Evolutionary conservation across 176 grass and related monocot genomes (phyloP), one percentile per base, ranked within the genome.

Genomic region (Rhynchospora tenuis): DNA sequence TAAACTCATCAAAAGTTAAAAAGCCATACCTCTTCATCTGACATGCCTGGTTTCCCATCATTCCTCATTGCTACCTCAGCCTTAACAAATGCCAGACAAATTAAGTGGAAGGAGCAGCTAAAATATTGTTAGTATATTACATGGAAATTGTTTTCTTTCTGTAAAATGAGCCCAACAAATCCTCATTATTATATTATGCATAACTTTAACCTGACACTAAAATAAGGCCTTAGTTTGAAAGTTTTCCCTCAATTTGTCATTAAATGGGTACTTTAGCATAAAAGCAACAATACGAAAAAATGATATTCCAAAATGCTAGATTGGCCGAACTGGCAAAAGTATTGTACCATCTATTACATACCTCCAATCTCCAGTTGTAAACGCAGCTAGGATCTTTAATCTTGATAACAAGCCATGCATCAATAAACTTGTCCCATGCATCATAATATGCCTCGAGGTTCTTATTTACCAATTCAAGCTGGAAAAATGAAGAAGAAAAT

Each of bases 331-430:
- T 67, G 22, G 65, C 16, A 70, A 11, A 14, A 38, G 24, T 15
- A 67, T 50, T 52, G n/a, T 51, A 62, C 26, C 14, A 86, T 81
- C 52, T 66, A 80, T 23, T 58, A 64, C 76, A 87, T 17, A 99
- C 96, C 93, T 93, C 90, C 60, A 95, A 84, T 84, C 96, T 93
- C 96, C 96, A 99, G 66, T 99, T 83, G 70, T 78, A 95, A 58
- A 99, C 96, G 77, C 83, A 95, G 63, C 73, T 95, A 69, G 96
- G 96, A 46, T 99, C 91, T 83, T 85, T 92, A 58, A 99, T 99
- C 87, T 99, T 99, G 85, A 99, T 93, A 82, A 99, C 91, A 6
- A 99, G 94, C 96, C 96, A 99, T 73, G 96, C 90, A 70, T 88
- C 81, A 76, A 93, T 91, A 67, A 99, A 99, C 83, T 88, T 95